These are phyloP conservation scores for Lactarius evosmus DNA, from an alignment of 768 basidiomycete genomes.

Conservation along the genomic window DNA sequence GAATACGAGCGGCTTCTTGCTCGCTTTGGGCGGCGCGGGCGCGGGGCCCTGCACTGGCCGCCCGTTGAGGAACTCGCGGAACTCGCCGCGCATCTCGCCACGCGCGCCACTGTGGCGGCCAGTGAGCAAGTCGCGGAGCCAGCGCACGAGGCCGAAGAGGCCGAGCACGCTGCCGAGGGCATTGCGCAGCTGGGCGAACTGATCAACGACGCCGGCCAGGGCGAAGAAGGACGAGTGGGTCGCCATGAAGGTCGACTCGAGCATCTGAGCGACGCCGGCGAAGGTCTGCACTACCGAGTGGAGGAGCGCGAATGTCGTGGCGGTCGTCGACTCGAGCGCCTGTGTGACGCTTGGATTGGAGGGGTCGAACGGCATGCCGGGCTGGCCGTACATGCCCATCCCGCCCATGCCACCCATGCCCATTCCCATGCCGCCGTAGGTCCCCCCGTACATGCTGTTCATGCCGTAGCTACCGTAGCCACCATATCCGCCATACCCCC, in stretches of 20 bases:
- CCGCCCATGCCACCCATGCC: conserved; percentile 41
- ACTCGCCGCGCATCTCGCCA: conserved; percentile 56
- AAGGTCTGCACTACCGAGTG: conserved; percentile 96
- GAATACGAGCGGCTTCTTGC: conserved; percentile 86
- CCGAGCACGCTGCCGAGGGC: conserved; percentile 93
- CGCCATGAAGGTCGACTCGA: conserved; percentile 97
- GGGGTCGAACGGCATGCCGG: conserved; percentile 44
- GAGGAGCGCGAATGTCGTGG: conserved; percentile 88
- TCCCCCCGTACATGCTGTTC: conserved; percentile 41
- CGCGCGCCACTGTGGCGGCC: conserved; percentile 41
- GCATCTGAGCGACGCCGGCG: conserved; percentile 92
- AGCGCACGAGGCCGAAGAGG: conserved; percentile 83
- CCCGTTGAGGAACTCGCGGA: conserved; percentile 72
- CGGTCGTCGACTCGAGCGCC: conserved; percentile 84
- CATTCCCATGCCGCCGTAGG: conserved; percentile 39
- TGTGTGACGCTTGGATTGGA: conserved; percentile 71
- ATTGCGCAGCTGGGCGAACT: conserved; percentile 86
- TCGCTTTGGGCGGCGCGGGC: conserved; percentile 54
- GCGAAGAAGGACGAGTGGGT: conserved; percentile 95
- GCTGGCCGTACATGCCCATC: conserved; percentile 42
- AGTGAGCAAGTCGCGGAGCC: conserved; percentile 66
- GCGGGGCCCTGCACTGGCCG: conserved; percentile 51
- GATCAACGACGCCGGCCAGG: conserved; percentile 95
- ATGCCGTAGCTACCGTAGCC: conserved; percentile 32
- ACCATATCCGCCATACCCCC: conserved; percentile 40